These are phyloP conservation scores for Coemansia sp. DNA, from an alignment of 192 early-diverging fungal genomes.

Conservation along the genomic window DNA sequence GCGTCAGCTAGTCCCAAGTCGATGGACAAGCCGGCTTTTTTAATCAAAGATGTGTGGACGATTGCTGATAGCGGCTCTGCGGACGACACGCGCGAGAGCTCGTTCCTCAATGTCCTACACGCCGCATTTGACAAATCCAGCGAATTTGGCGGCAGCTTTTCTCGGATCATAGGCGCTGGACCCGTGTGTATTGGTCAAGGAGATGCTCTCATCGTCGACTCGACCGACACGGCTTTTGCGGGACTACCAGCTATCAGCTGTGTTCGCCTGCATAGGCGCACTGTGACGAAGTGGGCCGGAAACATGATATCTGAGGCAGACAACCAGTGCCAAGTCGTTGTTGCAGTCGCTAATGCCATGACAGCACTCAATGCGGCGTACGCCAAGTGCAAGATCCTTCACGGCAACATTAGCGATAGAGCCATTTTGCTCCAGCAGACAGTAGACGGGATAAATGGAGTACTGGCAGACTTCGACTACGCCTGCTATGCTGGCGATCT, in stretches of 20 bases:
- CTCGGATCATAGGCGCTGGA: neutral
- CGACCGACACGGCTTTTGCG: neutral
- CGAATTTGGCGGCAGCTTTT: neutral
- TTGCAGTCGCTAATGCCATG: neutral
- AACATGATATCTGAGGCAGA: neutral
- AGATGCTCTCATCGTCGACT: neutral
- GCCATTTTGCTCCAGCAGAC: neutral
- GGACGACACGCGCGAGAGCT: conserved; percentile 5
- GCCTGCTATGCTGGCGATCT: neutral
- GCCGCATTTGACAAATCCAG: neutral
- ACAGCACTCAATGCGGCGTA: neutral
- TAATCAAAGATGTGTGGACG: conserved; percentile 29
- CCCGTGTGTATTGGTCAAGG: neutral
- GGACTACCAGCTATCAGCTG: neutral
- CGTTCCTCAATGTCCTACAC: neutral
- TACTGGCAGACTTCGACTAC: neutral
- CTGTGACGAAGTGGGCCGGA: neutral
- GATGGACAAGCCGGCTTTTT: neutral
- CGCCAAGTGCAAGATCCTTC: neutral
- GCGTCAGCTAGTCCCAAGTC: conserved; percentile 7
- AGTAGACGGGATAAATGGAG: neutral
- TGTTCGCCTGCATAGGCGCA: neutral
- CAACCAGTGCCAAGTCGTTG: neutral
- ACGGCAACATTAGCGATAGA: neutral
- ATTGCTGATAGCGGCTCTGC: conserved; percentile 19